Evolutionary conservation across 805 yeast genomes (phyloP).

Genomic region (Priceomyces melissophilus): DNA sequence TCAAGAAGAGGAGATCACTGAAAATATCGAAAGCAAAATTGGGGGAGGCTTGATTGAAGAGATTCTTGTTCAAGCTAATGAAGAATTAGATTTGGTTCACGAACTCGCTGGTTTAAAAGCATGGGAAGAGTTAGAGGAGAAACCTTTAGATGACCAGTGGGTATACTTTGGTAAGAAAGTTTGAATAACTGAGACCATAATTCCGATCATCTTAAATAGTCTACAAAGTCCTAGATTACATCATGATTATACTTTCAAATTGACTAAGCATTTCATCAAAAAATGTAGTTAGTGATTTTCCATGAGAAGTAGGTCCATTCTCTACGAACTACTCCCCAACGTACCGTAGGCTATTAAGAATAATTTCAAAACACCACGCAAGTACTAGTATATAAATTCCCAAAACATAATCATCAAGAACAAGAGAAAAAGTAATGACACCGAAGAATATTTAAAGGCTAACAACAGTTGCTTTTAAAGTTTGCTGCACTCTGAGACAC

Average conservation of each 20-base stretch:
- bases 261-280: too few relatives aligned
- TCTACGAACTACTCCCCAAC: too few relatives aligned
- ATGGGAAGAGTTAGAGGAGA: conserved; percentile 81
- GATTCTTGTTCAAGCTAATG: conserved; percentile 75
- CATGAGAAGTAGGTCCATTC: too few relatives aligned
- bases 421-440: conserved; percentile 1
- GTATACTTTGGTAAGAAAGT: conserved; percentile 68
- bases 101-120: conserved; percentile 64
- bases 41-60: conserved; percentile 87
- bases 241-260: too few relatives aligned
- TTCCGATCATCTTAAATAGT: too few relatives aligned
- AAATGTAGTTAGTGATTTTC: too few relatives aligned
- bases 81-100: conserved; percentile 66
- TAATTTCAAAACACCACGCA: not conserved
- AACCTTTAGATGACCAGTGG: conserved; percentile 83
- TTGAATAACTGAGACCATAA: too few relatives aligned
- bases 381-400: conserved; percentile 1
- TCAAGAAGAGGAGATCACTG: conserved; percentile 56
- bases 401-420: conserved; percentile 2
- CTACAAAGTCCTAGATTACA: too few relatives aligned
- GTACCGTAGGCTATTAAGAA: too few relatives aligned
- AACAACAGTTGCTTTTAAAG: conserved; percentile 40
- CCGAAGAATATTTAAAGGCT: conserved; percentile 1
- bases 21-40: conserved; percentile 65
- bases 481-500: conserved; percentile 30